A percentile compares a stretch with the other conserved stretches of the same genome.
phyloP scores from a whole-genome alignment of 2,329 filamentous ascomycete genomes.

The Ophiostoma piceae region DNA sequence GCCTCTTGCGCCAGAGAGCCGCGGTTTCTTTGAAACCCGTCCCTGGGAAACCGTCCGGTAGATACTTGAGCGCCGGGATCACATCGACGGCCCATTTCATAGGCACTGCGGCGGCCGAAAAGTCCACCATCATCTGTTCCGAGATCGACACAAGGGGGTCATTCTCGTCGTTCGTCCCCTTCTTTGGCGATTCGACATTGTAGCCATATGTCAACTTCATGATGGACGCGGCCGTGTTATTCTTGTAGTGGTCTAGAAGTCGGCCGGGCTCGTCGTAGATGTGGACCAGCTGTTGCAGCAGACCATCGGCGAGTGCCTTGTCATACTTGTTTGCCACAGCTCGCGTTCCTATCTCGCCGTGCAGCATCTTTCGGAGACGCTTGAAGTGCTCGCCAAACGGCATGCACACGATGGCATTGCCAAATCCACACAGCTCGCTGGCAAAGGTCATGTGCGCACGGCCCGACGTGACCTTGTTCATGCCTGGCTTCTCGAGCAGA shows the following conservation, averaged over 20 bases:
- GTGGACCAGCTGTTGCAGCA: not conserved
- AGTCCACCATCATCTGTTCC: conserved; percentile 14
- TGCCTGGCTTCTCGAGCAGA: not conserved
- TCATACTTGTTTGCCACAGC: not conserved
- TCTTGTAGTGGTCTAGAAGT: not conserved
- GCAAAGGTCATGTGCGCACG: not conserved
- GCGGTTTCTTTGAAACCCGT: not conserved
- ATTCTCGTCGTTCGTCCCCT: not conserved
- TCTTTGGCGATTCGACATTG: not conserved
- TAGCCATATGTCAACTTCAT: conserved; percentile 6
- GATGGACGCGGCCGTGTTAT: not conserved
- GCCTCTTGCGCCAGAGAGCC: not conserved
- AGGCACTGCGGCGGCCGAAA: conserved; percentile 7
- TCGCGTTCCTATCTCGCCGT: not conserved
- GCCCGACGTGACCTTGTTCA: not conserved
- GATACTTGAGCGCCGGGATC: not conserved
- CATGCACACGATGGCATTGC: not conserved
- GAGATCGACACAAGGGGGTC: not conserved
- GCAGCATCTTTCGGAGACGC: not conserved
- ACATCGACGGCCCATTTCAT: conserved; percentile 13
- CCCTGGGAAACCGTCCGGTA: not conserved
- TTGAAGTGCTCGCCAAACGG: not conserved
- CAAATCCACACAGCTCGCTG: not conserved
- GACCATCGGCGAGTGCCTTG: not conserved
- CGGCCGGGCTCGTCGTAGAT: not conserved